phyloP scores from a whole-genome alignment of 495 filamentous ascomycete genomes.

The Gamarada debralockiae region DNA sequence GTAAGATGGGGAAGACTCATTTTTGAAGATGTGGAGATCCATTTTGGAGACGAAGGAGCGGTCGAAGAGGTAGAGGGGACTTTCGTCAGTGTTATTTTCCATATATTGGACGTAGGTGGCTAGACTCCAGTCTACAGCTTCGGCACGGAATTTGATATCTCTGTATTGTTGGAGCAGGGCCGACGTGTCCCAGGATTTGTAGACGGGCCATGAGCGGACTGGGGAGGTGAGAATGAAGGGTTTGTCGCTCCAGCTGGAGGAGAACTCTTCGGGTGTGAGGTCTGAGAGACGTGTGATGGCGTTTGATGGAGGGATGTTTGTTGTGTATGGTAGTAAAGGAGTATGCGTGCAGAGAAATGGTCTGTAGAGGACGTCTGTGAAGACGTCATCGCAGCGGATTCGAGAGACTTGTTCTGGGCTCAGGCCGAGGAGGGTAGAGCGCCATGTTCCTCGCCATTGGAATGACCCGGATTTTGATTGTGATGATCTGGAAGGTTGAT shows the following conservation, averaged over 20 bases:
- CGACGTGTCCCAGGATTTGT: constrained; percentile 66
- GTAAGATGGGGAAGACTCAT: constrained; percentile 56
- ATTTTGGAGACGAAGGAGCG: constrained; percentile 85
- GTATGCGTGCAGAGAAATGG: constrained; percentile 89
- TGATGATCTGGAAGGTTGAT: constrained; percentile 11
- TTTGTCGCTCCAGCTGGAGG: constrained; percentile 66
- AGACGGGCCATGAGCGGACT: constrained; percentile 82
- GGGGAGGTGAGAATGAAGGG: constrained; percentile 88
- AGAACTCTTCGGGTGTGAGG: constrained; percentile 70
- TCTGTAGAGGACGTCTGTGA: constrained; percentile 85
- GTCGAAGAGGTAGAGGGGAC: constrained; percentile 92
- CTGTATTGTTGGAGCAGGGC: constrained; percentile 59
- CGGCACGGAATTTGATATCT: constrained; percentile 72
- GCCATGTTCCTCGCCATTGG: constrained; percentile 84
- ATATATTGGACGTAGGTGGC: constrained; percentile 80
- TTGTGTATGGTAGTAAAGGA: constrained; percentile 57
- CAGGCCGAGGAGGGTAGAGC: constrained; percentile 70
- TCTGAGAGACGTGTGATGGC: constrained; percentile 65
- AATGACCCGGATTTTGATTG: constrained; percentile 39
- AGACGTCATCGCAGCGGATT: constrained; percentile 75
- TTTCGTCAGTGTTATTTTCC: constrained; percentile 78
- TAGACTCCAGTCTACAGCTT: constrained; percentile 91
- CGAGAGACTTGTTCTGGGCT: constrained; percentile 40
- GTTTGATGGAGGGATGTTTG: constrained; percentile 69
- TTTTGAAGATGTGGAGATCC: constrained; percentile 55